phyloP scores from a whole-genome alignment of 345 rosid genomes.

The Dipteronia dyeriana region DNA sequence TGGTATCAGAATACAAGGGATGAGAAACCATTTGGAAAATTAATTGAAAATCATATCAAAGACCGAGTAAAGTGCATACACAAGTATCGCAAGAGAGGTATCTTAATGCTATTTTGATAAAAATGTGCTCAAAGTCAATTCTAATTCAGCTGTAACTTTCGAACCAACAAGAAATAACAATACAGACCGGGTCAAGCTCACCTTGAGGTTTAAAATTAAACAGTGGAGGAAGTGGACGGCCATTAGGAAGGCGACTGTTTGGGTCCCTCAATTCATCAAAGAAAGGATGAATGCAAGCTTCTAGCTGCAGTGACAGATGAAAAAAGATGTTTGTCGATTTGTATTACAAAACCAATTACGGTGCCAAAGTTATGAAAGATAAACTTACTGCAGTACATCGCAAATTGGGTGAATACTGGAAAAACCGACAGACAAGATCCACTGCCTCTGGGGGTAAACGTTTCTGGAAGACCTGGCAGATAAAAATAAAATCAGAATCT shows the following conservation, averaged over 20 bases:
- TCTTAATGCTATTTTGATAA: too few relatives aligned
- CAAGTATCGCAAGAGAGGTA: too few relatives aligned
- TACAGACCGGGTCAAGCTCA: constrained; percentile 16
- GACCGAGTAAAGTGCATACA: neutral
- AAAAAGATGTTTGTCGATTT: neutral
- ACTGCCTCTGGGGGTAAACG: constrained; percentile 96
- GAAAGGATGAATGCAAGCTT: constrained; percentile 88
- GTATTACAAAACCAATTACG: neutral
- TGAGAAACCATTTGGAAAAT: neutral
- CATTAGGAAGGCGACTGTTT: constrained; percentile 81
- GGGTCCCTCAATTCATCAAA: constrained; percentile 93
- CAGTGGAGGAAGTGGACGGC: constrained; percentile 94
- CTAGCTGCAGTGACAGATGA: constrained; percentile 51
- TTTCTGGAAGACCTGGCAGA: constrained; percentile 72
- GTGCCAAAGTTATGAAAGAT: neutral
- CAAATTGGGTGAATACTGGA: constrained; percentile 94
- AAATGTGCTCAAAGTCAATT: neutral
- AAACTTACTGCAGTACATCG: constrained; percentile 94
- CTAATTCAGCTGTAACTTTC: neutral
- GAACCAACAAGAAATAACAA: neutral
- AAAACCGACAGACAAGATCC: constrained; percentile 91
- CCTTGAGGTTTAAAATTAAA: constrained; percentile 85
- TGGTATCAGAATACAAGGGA: neutral
- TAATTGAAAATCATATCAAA: neutral
- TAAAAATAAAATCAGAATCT: constrained; percentile 15